Evolutionary conservation across 208 protist species (phyloP), one percentile per base, ranked within the genome.

Genomic region (Porcisia hertigi): DNA sequence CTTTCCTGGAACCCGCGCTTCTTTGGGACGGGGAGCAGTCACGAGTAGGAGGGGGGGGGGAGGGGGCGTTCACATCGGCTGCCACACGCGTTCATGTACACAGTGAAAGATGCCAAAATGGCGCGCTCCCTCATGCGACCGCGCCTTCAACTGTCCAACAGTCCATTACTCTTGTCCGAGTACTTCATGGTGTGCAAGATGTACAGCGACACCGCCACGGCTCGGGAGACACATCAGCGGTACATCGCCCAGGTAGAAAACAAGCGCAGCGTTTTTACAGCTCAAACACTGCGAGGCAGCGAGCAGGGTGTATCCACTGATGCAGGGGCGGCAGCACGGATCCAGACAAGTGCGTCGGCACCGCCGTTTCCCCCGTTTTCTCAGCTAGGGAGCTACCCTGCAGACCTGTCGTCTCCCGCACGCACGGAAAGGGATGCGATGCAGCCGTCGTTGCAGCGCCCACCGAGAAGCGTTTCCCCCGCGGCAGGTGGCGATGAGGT

Each of bases 71-170:
- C 59, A 43, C 34, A 45, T 14, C 5, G 20, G 16, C 47, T n/a
- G 30, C 20, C 49, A 30, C 45, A 16, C 49, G 57, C 9, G 25
- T 52, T 45, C 54, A 92, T 89, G 84, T 88, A 86, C 75, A 85
- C 82, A 39, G 79, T 82, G n/a, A 86, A 84, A 64, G 86, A 85
- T 39, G 77, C 78, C 9, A 85, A 63, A 30, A 62, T 83, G 76
- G 79, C 86, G 41, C 75, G 77, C 69, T 70, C 78, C n/a, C 57
- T 83, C 25, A 71, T 83, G 66, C 54, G 74, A 6, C 76, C 81
- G 63, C 78, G 80, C 18, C 67, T 85, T 25, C 79, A 84, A 64
- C 81, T 79, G 2, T 82, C 81, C 0, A 85, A 87, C 47, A 80
- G 78, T 20, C 45, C 79, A 0, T 47, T 59, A 3, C 77, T 90